Percentiles rank a stretch among this genome's conserved stretches.
Evolutionary conservation across 371 early-diverging fungal species (phyloP).

Genomic region (Mucor mucedo): DNA sequence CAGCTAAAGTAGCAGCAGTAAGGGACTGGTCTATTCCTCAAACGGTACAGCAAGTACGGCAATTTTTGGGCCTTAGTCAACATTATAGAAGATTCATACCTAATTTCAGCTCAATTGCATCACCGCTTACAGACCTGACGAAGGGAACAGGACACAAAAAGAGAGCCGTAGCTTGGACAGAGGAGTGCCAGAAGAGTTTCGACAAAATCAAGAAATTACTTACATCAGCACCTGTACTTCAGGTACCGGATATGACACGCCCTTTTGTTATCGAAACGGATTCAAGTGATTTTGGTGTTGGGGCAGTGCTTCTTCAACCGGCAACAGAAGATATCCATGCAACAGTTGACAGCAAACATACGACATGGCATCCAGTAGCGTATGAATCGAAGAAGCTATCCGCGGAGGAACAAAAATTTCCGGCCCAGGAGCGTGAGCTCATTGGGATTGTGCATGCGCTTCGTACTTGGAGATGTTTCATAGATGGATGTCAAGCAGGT

Average conservation of each 20-base stretch:
- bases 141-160: constrained; percentile 30
- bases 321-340: background rate
- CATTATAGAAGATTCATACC: constrained; percentile 42
- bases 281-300: background rate
- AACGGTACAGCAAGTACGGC: constrained; percentile 40
- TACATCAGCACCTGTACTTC: background rate
- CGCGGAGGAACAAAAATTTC: constrained; percentile 32
- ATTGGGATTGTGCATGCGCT: constrained; percentile 40
- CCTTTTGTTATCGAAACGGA: constrained; percentile 1
- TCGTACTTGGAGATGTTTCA: constrained; percentile 35
- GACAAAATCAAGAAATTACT: constrained; percentile 2
- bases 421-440: constrained; percentile 41
- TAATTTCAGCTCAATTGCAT: constrained; percentile 35
- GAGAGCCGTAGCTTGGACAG: constrained; percentile 25
- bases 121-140: constrained; percentile 47
- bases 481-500: constrained; percentile 23
- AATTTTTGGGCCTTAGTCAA: constrained; percentile 38
- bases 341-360: background rate
- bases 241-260: background rate
- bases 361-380: constrained; percentile 8
- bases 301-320: constrained; percentile 1
- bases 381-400: constrained; percentile 39
- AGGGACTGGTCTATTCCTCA: constrained; percentile 40
- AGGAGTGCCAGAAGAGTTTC: constrained; percentile 12
- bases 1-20: constrained; percentile 38